Conservation (phyloP, 306 rosid genomes). For the Cicer chorassanicum region DNA sequence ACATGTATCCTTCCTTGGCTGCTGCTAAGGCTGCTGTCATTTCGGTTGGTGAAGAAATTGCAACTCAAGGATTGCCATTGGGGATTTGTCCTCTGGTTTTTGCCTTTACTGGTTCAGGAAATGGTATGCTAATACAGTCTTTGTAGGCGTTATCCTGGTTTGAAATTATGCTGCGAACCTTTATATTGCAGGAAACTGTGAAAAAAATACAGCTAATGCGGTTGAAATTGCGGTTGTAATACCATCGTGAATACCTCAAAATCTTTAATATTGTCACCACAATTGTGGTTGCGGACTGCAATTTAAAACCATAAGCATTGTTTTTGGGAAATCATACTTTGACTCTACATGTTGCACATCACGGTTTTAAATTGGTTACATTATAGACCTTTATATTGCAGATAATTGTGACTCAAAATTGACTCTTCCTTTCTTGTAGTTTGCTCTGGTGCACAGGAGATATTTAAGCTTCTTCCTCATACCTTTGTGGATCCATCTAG, state of each 20-base stretch:
- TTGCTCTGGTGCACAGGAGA: conserved; percentile 90
- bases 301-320: neutral
- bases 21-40: conserved; percentile 97
- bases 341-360: neutral
- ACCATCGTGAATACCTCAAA: too few species aligned
- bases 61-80: conserved; percentile 75
- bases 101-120: conserved; percentile 92
- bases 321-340: neutral
- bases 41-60: conserved; percentile 93
- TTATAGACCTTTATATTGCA: too few species aligned
- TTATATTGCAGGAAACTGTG: too few species aligned
- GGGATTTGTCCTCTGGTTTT: conserved; percentile 92
- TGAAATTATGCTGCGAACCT: too few species aligned
- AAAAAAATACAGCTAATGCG: too few species aligned
- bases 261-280: too few species aligned
- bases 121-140: conserved; percentile 55
- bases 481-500: conserved; percentile 74
- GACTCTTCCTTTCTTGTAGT: conserved; percentile 56
- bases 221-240: too few species aligned
- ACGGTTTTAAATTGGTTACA: too few species aligned
- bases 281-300: too few species aligned
- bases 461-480: conserved; percentile 94
- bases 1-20: conserved; percentile 93
- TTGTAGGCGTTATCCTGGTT: neutral
- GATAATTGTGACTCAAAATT: neutral